Evolutionary conservation across 2,329 filamentous ascomycete species (phyloP), one percentile per base, ranked within the genome.

Genomic region (Fusarium lateritium): DNA sequence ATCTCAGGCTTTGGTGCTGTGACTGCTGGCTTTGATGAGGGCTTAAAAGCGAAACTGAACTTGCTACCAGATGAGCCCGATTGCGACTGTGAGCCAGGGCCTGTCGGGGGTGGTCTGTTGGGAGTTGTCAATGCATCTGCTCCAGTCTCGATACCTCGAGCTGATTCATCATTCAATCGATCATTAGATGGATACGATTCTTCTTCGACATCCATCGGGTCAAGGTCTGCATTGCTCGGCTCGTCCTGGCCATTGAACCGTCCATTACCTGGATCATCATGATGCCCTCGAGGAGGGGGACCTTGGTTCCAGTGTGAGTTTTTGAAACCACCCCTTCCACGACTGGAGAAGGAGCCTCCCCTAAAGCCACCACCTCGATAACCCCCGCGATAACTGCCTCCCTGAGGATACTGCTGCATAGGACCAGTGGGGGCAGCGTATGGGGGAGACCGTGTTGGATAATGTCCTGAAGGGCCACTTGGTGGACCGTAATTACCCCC

Each of bases 1-100:
- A 91, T 91, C 69, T 91, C 89, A 4, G 86, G 87, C 67, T 91
- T 90, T 5, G 88, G 88, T 14, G 84, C 83, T 10, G 88, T 81
- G 15, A 87, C 81, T 3, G 84, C 79, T 9, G 85, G 81, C 71
- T 91, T 91, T 13, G 84, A 86, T 42, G 91, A 87, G 11, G 90
- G 87, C 77, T 98, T 98, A 79, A 98, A 94, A 2, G 94, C 94
- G 78, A 98, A 98, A 77, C 94, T 97, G 75, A 98, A 97, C 80
- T 95, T 96, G 44, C 89, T 88, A 38, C 89, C 89, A 55, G 83
- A 81, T 3, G 81, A 78, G 17, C 78, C 78, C 6, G 82, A 80
- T 31, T 84, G 81, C 19, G 81, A 78, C 34, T 85, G 82, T 14
- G 81, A 77, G n/a, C 86, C 83, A n/a, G 87, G 83, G 7, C 87